Base-by-base conservation (phyloP, 805 yeast species). In the Saccharomycopsis sp. region DNA sequence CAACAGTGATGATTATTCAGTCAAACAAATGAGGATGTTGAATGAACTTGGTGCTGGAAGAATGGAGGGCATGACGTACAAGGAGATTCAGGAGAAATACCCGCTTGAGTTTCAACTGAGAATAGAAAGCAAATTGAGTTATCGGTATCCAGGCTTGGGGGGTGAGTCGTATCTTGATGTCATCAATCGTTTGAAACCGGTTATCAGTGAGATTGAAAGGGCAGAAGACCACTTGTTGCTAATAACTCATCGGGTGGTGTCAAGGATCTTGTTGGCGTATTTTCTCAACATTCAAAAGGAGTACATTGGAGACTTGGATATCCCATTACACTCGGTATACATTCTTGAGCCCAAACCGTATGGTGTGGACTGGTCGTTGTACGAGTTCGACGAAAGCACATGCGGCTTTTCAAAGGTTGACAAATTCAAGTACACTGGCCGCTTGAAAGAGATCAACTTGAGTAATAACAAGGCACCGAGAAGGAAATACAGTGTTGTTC, bases 131-230 rank as follows among this genome's bases (percentile, higher is more conserved):
- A 89, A 89, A 60, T 67, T 89, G 52, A 67, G 80, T 13, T 89
- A 89, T 60, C 67, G 98, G 46, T 89, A 89, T 56, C 98, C 97
- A 1, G 98, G 98, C 3, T 83, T 86, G 37, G 96, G 97, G 5
- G 98, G 98, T 13, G 98, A 89, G 60, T 83, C 95, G 0, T 89
- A 89, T 52, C 63, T 89, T 51, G 97, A 89, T 61, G 98, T 92
- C 9, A 80, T 92, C 54, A 85, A 87, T 50, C 69, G 98, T 48
- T 68, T 89, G 42, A 69, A 94, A 46, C 94, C 96, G 1, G 74
- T 89, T 15, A 89, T 89, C 48, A 86, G 86, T 9, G 98, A 89
- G 58, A 73, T 92, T 36, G 98, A 89, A 58, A 68, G 98, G 49
- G 84, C 94, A 33, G 80, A 84, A 7, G 94, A 86, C 52, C 94